Conservation (phyloP, 345 rosid species). For the Pistacia atlantica region DNA sequence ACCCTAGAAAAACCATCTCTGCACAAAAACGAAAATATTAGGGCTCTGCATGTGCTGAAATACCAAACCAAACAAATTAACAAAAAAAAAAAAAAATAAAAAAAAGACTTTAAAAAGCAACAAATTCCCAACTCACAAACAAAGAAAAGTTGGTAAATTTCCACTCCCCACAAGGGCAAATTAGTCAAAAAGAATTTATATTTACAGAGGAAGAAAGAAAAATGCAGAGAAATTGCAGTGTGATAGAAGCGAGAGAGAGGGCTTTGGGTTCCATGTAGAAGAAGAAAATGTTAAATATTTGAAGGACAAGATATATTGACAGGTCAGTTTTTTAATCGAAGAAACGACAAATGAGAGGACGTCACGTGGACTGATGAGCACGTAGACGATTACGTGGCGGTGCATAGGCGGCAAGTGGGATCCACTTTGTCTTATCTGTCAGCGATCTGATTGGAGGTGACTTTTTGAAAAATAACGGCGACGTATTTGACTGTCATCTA, state of each 20-base stretch:
- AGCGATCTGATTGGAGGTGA: neutral
- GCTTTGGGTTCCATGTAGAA: slow-evolving; percentile 16
- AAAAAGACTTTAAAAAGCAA: neutral
- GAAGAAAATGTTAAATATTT: slow-evolving; percentile 25
- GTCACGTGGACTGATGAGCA: neutral
- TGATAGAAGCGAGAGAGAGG: neutral
- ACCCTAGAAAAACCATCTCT: slow-evolving; percentile 24
- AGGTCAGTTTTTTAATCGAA: neutral
- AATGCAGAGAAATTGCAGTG: slow-evolving; percentile 18
- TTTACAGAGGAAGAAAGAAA: slow-evolving; percentile 1
- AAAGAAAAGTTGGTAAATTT: neutral
- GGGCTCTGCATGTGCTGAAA: slow-evolving; percentile 16
- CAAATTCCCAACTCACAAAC: slow-evolving; percentile 26
- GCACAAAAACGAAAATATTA: slow-evolving; percentile 23
- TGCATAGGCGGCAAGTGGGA: neutral
- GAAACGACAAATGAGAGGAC: slow-evolving; percentile 10
- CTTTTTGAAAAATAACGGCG: neutral
- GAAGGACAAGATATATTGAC: neutral
- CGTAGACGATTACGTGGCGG: slow-evolving; percentile 14
- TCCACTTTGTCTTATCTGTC: slow-evolving; percentile 10
- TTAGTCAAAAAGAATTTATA: slow-evolving; percentile 8
- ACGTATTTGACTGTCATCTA: neutral
- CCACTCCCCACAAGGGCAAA: slow-evolving; percentile 6
- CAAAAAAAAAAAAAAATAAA: neutral
- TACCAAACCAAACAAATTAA: neutral